Conservation (phyloP, 2,329 filamentous ascomycete genomes). For the Colletotrichum sp. region DNA sequence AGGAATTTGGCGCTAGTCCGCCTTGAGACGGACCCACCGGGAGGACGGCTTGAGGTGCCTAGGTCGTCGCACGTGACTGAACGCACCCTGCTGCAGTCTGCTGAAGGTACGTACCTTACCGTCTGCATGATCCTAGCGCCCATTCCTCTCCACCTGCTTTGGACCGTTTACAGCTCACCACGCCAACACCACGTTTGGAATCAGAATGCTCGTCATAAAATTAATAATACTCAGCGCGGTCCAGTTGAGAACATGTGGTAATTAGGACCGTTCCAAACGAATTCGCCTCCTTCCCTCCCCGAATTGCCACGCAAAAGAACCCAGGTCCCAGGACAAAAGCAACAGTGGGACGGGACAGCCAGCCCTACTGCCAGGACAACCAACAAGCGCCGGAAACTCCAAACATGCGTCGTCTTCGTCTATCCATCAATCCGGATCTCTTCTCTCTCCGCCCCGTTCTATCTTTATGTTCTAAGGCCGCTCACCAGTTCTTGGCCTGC, state of each 20-base stretch:
- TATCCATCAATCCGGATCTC: not conserved
- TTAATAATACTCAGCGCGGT: not conserved
- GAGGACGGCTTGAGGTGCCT: not conserved
- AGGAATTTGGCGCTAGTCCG: conserved; percentile 25
- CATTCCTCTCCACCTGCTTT: not conserved
- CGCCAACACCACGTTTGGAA: not conserved
- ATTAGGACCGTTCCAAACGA: not conserved
- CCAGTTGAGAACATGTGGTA: not conserved
- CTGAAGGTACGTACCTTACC: not conserved
- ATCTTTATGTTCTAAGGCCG: not conserved
- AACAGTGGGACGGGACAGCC: not conserved
- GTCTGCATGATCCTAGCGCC: not conserved
- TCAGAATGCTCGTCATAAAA: not conserved
- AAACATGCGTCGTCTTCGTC: not conserved
- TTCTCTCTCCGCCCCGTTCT: not conserved
- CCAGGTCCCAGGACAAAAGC: not conserved
- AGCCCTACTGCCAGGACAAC: not conserved
- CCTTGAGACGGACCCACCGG: not conserved
- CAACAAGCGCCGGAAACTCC: not conserved
- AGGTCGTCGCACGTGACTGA: not conserved
- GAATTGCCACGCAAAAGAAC: not conserved
- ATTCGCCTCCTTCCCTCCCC: not conserved
- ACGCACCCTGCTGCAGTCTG: too few species aligned
- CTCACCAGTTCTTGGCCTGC: conserved; percentile 12
- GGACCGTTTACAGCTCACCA: not conserved